Conservation (phyloP, 2,329 filamentous ascomycete genomes). For the Cercospora sesami region DNA sequence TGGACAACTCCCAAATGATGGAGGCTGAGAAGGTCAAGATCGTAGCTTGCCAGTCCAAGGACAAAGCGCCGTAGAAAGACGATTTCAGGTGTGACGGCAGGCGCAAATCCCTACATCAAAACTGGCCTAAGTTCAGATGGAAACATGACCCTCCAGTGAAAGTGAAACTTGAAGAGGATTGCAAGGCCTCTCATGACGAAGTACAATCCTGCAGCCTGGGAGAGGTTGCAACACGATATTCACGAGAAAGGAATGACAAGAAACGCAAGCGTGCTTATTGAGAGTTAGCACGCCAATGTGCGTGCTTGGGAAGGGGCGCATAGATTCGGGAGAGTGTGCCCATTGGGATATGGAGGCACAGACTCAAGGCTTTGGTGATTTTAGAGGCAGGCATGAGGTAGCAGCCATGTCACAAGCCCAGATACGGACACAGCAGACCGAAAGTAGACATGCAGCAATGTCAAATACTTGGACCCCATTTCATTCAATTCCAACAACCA, state of each 20-base stretch:
- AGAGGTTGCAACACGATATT: background rate
- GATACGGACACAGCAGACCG: background rate
- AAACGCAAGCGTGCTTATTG: background rate
- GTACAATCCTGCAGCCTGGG: background rate
- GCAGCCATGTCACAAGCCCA: background rate
- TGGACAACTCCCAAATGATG: constrained; percentile 72
- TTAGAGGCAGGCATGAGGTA: background rate
- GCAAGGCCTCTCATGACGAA: background rate
- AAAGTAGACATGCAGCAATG: background rate
- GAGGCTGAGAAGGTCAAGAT: constrained; percentile 95
- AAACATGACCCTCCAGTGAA: background rate
- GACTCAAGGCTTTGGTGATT: background rate
- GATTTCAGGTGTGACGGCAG: background rate
- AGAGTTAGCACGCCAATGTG: background rate
- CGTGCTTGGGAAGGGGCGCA: background rate
- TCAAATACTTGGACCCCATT: background rate
- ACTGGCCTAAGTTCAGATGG: background rate
- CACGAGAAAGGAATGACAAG: background rate
- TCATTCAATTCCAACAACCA: background rate
- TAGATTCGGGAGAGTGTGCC: background rate
- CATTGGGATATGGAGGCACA: background rate
- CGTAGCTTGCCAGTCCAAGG: constrained; percentile 86
- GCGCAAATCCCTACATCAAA: background rate
- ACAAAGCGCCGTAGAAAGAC: constrained; percentile 58
- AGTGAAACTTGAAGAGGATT: background rate